These are phyloP conservation scores for Santalum album DNA, from an alignment of 164 flowering plant genomes.

Conservation along the genomic window DNA sequence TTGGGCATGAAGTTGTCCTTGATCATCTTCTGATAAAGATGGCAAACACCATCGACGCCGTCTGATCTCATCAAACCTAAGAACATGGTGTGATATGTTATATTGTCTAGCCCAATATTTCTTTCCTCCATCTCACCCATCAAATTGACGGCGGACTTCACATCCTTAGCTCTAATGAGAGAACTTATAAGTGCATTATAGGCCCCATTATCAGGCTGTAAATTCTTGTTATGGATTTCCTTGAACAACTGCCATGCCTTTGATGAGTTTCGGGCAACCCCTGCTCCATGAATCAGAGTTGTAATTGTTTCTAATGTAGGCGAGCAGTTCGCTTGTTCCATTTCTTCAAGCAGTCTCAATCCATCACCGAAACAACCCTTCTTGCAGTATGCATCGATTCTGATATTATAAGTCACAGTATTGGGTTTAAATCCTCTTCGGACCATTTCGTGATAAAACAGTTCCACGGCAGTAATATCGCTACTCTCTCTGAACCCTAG, in stretches of 20 bases:
- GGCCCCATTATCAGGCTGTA: conserved; percentile 50
- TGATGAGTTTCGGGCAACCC: conserved; percentile 40
- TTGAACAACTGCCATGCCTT: conserved; percentile 53
- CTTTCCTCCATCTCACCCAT: conserved; percentile 74
- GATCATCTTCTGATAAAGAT: conserved; percentile 46
- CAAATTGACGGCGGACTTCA: conserved; percentile 32
- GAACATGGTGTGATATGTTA: conserved; percentile 65
- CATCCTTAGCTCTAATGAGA: conserved; percentile 34
- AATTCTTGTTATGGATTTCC: conserved; percentile 36
- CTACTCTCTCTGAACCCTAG: conserved; percentile 72
- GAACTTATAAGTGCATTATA: conserved; percentile 67
- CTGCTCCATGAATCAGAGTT: conserved; percentile 79
- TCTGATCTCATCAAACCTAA: conserved; percentile 40
- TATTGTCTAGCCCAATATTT: conserved; percentile 38
- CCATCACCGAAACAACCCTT: conserved; percentile 52
- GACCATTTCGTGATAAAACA: conserved; percentile 80
- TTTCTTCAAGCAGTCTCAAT: conserved; percentile 51
- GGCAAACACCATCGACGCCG: conserved; percentile 34
- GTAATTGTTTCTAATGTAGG: conserved; percentile 62
- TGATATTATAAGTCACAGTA: conserved; percentile 43
- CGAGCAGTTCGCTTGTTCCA: conserved; percentile 33
- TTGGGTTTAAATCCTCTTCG: conserved; percentile 68
- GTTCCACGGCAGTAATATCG: conserved; percentile 53
- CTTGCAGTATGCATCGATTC: conserved; percentile 82
- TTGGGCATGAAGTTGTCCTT: conserved; percentile 52